Evolutionary conservation across 2,329 filamentous ascomycete species (phyloP).

Genomic region (Sporothrix brasiliensis): DNA sequence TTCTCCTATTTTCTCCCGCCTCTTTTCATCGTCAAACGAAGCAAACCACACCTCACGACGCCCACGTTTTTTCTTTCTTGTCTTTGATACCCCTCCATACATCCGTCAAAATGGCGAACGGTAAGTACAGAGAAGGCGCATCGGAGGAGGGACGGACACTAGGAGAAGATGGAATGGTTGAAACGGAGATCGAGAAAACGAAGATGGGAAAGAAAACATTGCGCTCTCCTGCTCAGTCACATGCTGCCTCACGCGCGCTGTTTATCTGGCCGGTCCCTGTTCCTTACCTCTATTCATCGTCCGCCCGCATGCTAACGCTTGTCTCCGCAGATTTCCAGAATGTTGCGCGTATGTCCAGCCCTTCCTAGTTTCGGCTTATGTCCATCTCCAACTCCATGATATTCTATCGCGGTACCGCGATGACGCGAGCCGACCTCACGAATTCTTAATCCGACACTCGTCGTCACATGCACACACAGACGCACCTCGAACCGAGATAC

Average conservation of each 20-base stretch:
- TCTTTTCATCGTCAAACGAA: neutral
- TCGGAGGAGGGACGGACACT: neutral
- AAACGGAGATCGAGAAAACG: neutral
- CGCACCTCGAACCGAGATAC: neutral
- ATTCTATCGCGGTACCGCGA: neutral
- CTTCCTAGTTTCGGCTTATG: neutral
- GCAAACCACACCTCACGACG: neutral
- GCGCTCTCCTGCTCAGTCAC: neutral
- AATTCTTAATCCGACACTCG: neutral
- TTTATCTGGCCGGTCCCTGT: neutral
- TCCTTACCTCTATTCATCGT: neutral
- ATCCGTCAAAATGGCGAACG: constrained; percentile 20
- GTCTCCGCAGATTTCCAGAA: constrained; percentile 29
- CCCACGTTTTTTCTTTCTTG: neutral
- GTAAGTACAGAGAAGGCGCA: neutral
- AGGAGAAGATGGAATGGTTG: neutral
- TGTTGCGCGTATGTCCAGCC: constrained; percentile 33
- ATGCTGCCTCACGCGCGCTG: too few relatives aligned
- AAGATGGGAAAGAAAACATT: neutral
- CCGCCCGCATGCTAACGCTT: neutral
- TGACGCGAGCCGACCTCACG: neutral
- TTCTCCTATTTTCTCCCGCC: neutral
- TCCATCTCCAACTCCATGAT: neutral
- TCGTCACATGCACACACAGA: neutral
- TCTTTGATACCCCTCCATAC: constrained; percentile 10